Evolutionary conservation across 2,329 filamentous ascomycete species (phyloP).

Genomic region (Arthrobotrys entomopaga): DNA sequence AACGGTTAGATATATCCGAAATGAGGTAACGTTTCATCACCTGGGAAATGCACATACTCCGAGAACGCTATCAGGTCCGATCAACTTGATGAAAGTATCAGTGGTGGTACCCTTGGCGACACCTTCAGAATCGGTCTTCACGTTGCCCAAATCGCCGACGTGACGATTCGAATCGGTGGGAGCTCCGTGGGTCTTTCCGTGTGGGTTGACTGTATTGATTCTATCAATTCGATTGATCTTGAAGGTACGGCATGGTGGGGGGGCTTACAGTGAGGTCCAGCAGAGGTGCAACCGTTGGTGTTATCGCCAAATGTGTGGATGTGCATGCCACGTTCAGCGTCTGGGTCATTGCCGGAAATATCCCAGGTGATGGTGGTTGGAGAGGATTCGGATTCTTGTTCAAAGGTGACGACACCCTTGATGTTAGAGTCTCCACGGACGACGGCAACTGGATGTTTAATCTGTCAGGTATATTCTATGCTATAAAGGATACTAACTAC

Average conservation of each 20-base stretch:
- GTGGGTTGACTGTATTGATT: slow-evolving; percentile 81
- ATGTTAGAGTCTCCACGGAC: slow-evolving; percentile 98
- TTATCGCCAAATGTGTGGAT: slow-evolving; percentile 99
- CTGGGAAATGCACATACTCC: slow-evolving; percentile 64
- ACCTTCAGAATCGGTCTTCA: slow-evolving; percentile 92
- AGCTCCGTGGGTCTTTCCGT: slow-evolving; percentile 89
- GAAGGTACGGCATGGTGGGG: neutral
- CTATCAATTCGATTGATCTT: neutral
- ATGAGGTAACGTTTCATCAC: slow-evolving; percentile 2
- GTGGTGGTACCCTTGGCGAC: slow-evolving; percentile 82
- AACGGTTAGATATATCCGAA: slow-evolving; percentile 22
- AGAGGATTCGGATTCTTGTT: slow-evolving; percentile 83
- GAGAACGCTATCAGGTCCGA: slow-evolving; percentile 92
- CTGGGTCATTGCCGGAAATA: slow-evolving; percentile 90
- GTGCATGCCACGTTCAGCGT: slow-evolving; percentile 97
- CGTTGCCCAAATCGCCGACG: slow-evolving; percentile 97
- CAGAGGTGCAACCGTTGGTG: slow-evolving; percentile 99
- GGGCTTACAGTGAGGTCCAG: slow-evolving; percentile 82
- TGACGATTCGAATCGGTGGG: slow-evolving; percentile 85
- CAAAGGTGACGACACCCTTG: slow-evolving; percentile 91
- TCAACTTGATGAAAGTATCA: slow-evolving; percentile 91
- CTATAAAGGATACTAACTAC: too few species aligned
- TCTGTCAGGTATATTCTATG: neutral
- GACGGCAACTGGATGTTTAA: slow-evolving; percentile 77
- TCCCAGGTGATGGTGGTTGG: slow-evolving; percentile 91